A percentile compares a stretch with the other conserved stretches of the same genome.
phyloP scores from a whole-genome alignment of 805 yeast genomes.

The Debaryomyces hansenii region DNA sequence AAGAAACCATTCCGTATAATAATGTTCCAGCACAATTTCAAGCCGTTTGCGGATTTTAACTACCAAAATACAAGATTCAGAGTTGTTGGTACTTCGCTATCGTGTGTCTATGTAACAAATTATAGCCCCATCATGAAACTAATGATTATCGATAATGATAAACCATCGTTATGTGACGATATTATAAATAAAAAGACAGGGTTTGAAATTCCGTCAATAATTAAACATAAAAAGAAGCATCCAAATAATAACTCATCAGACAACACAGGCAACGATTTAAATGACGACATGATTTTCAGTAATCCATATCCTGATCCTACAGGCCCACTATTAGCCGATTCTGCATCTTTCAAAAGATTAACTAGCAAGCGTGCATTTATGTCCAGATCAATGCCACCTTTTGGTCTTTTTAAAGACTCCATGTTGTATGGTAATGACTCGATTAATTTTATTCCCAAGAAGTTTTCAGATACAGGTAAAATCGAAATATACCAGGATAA shows the following conservation, averaged over 20 bases:
- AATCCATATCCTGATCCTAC: constrained; percentile 34
- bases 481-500: constrained; percentile 36
- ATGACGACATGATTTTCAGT: not conserved
- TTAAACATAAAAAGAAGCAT: constrained; percentile 9
- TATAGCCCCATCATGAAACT: constrained; percentile 35
- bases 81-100: constrained; percentile 35
- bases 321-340: constrained; percentile 21
- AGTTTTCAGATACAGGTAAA: constrained; percentile 33
- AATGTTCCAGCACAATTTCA: constrained; percentile 34
- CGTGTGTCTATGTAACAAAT: constrained; percentile 25
- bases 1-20: constrained; percentile 22
- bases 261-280: not conserved
- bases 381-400: constrained; percentile 38
- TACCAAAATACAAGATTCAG: constrained; percentile 39
- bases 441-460: constrained; percentile 29
- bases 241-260: not conserved
- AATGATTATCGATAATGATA: constrained; percentile 31
- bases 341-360: not conserved
- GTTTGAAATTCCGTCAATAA: constrained; percentile 19
- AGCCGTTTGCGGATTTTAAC: constrained; percentile 40
- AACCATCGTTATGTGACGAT: constrained; percentile 36
- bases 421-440: constrained; percentile 19
- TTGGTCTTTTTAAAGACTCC: constrained; percentile 34
- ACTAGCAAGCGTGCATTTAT: constrained; percentile 7
- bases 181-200: constrained; percentile 30